Evolutionary conservation across 306 rosid genomes (phyloP).

Genomic region (Prunus kanzakura): DNA sequence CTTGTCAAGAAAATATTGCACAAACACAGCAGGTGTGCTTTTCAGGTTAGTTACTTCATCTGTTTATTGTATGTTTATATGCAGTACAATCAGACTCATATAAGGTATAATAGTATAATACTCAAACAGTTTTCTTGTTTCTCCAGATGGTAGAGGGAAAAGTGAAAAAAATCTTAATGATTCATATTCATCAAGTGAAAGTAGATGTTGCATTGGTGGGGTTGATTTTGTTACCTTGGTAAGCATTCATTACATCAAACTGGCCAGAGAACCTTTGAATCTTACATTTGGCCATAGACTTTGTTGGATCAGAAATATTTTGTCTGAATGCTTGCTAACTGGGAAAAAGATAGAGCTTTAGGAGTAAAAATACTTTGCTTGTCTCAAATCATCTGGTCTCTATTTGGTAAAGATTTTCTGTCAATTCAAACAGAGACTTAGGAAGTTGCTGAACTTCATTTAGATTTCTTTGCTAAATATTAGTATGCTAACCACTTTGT

Average conservation of each 20-base stretch:
- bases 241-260: conserved; percentile 18
- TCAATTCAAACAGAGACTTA: not conserved
- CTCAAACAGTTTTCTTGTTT: conserved; percentile 17
- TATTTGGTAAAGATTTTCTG: not conserved
- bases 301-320: not conserved
- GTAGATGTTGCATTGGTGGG: conserved; percentile 67
- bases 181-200: conserved; percentile 27
- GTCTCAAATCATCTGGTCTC: not conserved
- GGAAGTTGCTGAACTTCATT: no score
- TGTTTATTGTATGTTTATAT: conserved; percentile 1
- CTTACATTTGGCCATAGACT: not conserved
- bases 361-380: not conserved
- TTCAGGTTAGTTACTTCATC: conserved; percentile 48
- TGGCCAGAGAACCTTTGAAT: not conserved
- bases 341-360: not conserved
- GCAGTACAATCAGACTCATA: not conserved
- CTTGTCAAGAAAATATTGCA: conserved; percentile 36
- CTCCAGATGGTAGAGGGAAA: conserved; percentile 40
- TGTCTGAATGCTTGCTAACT: not conserved
- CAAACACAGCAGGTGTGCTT: conserved; percentile 23
- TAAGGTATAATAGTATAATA: not conserved
- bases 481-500: not conserved
- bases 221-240: conserved; percentile 85
- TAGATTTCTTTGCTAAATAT: not conserved
- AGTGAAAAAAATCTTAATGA: conserved; percentile 13